Percentiles rank a stretch among this genome's conserved stretches.
phyloP scores from a whole-genome alignment of 2,329 filamentous ascomycete genomes.

The Venturia effusa region DNA sequence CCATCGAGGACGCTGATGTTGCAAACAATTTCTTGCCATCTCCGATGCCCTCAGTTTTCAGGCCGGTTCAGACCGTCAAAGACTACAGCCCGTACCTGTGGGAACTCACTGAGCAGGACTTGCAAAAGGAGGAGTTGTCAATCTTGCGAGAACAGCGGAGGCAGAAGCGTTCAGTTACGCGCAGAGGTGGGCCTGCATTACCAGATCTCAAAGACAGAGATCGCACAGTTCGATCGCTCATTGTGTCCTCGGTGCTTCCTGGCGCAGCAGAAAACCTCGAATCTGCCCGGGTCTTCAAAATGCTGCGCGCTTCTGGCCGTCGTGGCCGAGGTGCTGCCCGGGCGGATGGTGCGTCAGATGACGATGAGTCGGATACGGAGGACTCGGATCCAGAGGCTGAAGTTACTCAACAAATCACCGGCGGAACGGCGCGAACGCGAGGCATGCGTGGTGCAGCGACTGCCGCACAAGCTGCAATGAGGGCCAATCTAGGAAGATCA shows the following conservation, averaged over 20 bases:
- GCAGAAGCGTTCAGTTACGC: constrained; percentile 90
- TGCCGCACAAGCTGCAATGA: constrained; percentile 77
- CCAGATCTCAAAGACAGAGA: constrained; percentile 95
- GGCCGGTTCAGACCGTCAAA: constrained; percentile 84
- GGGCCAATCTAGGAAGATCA: constrained; percentile 63
- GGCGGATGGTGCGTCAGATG: constrained; percentile 66
- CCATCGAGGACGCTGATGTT: constrained; percentile 84
- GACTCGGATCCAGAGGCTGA: constrained; percentile 46
- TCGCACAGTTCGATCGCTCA: constrained; percentile 80
- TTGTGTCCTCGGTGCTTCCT: constrained; percentile 86
- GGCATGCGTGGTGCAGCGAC: constrained; percentile 82
- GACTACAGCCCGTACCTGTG: constrained; percentile 91
- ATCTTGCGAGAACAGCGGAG: constrained; percentile 88
- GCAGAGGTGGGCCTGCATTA: constrained; percentile 80
- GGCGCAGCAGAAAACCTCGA: constrained; percentile 72
- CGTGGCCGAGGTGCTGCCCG: constrained; percentile 50
- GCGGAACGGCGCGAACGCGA: constrained; percentile 73
- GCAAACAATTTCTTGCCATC: constrained; percentile 76
- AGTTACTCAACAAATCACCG: constrained; percentile 46
- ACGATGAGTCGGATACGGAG: constrained; percentile 87
- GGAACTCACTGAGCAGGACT: constrained; percentile 80
- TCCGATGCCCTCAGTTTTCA: constrained; percentile 71
- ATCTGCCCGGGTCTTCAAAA: constrained; percentile 77
- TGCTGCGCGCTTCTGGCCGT: constrained; percentile 31
- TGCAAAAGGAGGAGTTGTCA: constrained; percentile 83